Percentiles rank a stretch among this genome's conserved stretches.
These are phyloP conservation scores for Schizophyllum commune DNA, from an alignment of 1,284 basidiomycete genomes.

Conservation along the genomic window DNA sequence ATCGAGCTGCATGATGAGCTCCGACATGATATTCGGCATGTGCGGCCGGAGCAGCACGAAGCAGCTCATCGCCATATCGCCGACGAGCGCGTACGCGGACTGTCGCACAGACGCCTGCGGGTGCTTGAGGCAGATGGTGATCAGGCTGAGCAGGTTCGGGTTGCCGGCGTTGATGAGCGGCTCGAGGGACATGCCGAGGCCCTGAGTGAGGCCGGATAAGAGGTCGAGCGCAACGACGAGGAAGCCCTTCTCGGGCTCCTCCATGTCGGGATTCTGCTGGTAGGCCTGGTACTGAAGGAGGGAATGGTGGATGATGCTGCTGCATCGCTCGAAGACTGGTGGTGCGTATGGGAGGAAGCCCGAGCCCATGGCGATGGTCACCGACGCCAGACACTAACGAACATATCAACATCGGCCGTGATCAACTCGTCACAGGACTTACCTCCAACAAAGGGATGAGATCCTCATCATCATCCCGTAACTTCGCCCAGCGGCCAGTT, in stretches of 20 bases:
- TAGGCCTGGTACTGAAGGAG: constrained; percentile 78
- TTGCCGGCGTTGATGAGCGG: constrained; percentile 59
- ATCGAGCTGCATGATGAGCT: constrained; percentile 86
- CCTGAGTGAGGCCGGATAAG: constrained; percentile 92
- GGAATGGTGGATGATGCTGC: constrained; percentile 76
- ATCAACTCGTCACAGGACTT: constrained; percentile 13
- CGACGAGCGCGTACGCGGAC: constrained; percentile 94
- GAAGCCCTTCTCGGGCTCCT: constrained; percentile 93
- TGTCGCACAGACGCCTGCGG: constrained; percentile 94
- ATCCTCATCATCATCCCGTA: constrained; percentile 89
- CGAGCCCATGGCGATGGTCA: constrained; percentile 94
- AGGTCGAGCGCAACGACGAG: constrained; percentile 96
- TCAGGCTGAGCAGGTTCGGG: constrained; percentile 72
- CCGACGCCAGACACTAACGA: constrained; percentile 87
- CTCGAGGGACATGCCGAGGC: constrained; percentile 75
- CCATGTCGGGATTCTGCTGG: constrained; percentile 80
- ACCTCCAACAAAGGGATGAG: constrained; percentile 93
- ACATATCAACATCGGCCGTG: constrained; percentile 8
- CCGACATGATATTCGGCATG: constrained; percentile 84
- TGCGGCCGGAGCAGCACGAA: constrained; percentile 80
- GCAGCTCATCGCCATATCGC: constrained; percentile 96
- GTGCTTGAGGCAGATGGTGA: constrained; percentile 86
- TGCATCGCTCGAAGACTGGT: constrained; percentile 91
- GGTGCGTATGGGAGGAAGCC: constrained; percentile 86
- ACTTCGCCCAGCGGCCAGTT: constrained; percentile 81